Base-by-base conservation (phyloP, 1,284 basidiomycete species). In the Trichosporon faecale region DNA sequence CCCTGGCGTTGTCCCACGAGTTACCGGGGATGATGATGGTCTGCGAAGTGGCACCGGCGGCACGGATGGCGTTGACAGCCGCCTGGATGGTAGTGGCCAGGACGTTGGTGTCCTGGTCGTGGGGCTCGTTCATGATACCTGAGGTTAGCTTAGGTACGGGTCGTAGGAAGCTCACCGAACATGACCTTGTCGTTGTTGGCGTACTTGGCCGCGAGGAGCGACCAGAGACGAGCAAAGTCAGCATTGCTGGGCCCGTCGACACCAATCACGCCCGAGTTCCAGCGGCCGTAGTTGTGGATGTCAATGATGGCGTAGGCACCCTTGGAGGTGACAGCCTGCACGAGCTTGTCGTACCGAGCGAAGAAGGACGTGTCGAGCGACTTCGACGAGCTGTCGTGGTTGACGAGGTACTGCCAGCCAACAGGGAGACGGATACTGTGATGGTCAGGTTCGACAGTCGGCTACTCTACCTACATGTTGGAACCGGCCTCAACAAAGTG, bases 171-270 rank as follows among this genome's bases (percentile, higher is more conserved):
- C 35, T 37, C 35, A 37, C 35, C 83, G 66, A 86, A 89, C 68
- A 88, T 88, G 74, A 88, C 84, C 64, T 85, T 85, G 25, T 83
- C 71, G 71, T 88, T 84, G 69, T 74, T 76, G 57, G 84, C 84
- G 76, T 89, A 89, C 76, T 87, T 85, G 6, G 82, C 74, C 12
- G 88, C 88, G 52, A 89, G 80, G 71, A 87, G 84, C 6, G 82
- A 83, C 89, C 89, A 90, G 25, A 88, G 78, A 33, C 80, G 79
- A 1, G 88, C 88, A 72, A 89, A 88, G 37, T 78, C 73, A 0
- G 82, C 86, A 74, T 89, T 86, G 14, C 85, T 85, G 0, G 89
- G 88, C 3, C 88, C 88, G 67, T 87, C 88, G 73, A 87, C 86
- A 7, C 84, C 85, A 60, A 88, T 85, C 70, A 88, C 85, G 35